Evolutionary conservation across 345 rosid genomes (phyloP).

Genomic region (Corchorus olitorius): DNA sequence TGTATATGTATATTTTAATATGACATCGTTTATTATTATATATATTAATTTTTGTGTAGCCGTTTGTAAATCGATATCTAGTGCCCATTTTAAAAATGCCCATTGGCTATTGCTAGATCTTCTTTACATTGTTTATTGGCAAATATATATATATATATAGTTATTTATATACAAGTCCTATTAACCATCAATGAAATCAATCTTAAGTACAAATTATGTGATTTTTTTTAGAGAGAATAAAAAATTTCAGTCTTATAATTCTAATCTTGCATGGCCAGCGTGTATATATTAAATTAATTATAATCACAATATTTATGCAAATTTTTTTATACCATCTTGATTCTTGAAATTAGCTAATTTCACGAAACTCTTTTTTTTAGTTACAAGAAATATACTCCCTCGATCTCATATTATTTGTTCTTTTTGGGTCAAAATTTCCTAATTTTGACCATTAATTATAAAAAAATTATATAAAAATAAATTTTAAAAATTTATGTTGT

Average conservation of each 20-base stretch:
- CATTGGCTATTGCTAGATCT: not conserved
- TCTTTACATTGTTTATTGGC: not conserved
- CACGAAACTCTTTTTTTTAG: no score
- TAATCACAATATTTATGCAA: no score
- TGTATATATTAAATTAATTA: not conserved
- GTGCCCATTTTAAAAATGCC: not conserved
- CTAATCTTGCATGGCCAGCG: slow-evolving; percentile 1
- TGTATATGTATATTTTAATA: not conserved
- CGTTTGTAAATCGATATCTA: not conserved
- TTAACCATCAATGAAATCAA: not conserved
- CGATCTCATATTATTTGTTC: no score
- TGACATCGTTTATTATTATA: no score
- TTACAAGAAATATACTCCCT: no score
- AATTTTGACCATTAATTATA: no score
- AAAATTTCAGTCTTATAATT: not conserved
- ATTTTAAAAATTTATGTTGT: no score
- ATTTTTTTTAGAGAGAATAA: not conserved
- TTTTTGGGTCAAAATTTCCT: no score
- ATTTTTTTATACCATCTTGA: not conserved
- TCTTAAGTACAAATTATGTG: not conserved
- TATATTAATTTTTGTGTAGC: no score
- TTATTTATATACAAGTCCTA: not conserved
- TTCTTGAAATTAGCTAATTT: no score
- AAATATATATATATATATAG: not conserved
- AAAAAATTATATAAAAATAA: no score